Evolutionary conservation across 2,329 filamentous ascomycete genomes (phyloP).

Genomic region (Cladosporium halotolerans): DNA sequence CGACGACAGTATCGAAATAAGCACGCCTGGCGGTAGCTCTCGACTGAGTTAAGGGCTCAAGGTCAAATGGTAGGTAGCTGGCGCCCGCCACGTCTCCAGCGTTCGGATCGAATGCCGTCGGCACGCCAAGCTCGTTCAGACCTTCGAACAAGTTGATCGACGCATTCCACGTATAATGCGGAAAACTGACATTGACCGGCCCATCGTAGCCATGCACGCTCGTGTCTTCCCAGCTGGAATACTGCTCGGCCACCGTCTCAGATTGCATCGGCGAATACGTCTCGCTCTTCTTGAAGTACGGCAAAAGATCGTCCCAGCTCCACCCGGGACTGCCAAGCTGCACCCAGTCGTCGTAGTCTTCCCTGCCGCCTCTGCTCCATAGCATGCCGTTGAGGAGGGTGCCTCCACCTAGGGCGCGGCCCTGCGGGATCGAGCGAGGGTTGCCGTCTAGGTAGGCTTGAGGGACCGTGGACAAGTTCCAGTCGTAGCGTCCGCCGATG

Average conservation of each 20-base stretch:
- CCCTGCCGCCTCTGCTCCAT: conserved; percentile 36
- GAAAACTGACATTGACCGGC: conserved; percentile 46
- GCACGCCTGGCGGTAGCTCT: conserved; percentile 37
- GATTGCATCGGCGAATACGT: conserved; percentile 28
- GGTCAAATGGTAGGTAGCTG: conserved; percentile 32
- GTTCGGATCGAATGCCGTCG: conserved; percentile 33
- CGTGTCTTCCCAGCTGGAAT: conserved; percentile 36
- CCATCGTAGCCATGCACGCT: conserved; percentile 40
- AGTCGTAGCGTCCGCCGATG: conserved; percentile 23
- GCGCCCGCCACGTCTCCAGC: conserved; percentile 33
- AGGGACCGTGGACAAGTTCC: conserved; percentile 24
- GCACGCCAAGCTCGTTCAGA: conserved; percentile 33
- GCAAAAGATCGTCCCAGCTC: conserved; percentile 46
- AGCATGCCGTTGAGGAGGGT: conserved; percentile 31
- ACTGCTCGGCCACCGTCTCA: conserved; percentile 29
- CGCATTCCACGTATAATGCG: conserved; percentile 34
- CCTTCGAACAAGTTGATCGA: conserved; percentile 32
- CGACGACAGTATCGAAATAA: conserved; percentile 33
- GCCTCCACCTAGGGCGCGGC: conserved; percentile 29
- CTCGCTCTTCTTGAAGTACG: conserved; percentile 33
- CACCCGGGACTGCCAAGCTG: conserved; percentile 53
- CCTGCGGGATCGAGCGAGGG: conserved; percentile 20
- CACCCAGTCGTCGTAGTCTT: conserved; percentile 53
- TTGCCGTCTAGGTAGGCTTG: conserved; percentile 23
- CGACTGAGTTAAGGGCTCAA: conserved; percentile 32